A percentile compares a stretch with the other conserved stretches of the same genome.
phyloP scores from a whole-genome alignment of 2,329 filamentous ascomycete species.

The Annulohypoxylon truncatum region DNA sequence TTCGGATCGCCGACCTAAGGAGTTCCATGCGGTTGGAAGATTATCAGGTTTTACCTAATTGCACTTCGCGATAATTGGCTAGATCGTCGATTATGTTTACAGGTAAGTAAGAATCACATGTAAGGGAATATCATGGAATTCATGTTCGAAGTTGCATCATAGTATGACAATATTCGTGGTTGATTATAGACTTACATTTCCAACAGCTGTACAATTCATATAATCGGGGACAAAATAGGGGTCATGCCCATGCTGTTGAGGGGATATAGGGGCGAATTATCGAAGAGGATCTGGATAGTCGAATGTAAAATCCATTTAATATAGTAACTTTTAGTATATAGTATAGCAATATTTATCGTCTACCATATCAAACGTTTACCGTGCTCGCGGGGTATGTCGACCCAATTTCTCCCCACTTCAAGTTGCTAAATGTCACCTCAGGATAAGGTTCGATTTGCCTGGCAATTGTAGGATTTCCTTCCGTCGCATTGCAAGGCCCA shows the following conservation, averaged over 20 bases:
- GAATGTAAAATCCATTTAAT: conserved; percentile 10
- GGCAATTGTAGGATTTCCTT: conserved; percentile 61
- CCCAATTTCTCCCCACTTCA: conserved; percentile 66
- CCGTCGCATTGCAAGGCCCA: conserved; percentile 61
- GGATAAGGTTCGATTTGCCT: conserved; percentile 57
- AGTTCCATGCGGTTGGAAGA: neutral
- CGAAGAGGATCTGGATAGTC: neutral
- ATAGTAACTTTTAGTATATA: conserved; percentile 9
- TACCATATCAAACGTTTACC: conserved; percentile 11
- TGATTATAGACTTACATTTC: neutral
- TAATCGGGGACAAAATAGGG: neutral
- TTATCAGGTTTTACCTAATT: neutral
- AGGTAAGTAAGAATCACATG: neutral
- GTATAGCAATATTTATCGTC: conserved; percentile 5
- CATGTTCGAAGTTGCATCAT: neutral
- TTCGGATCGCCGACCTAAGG: neutral
- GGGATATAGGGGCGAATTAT: neutral
- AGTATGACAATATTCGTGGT: neutral
- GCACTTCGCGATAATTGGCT: neutral
- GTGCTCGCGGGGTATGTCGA: conserved; percentile 55
- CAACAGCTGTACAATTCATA: neutral
- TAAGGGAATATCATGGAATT: neutral
- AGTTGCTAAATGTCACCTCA: conserved; percentile 65
- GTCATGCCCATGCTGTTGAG: too few relatives aligned
- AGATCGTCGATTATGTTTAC: neutral